Percentiles rank a stretch among this genome's conserved stretches.
Evolutionary conservation across 495 filamentous ascomycete genomes (phyloP).

Genomic region (Aspergillus funiculosus): DNA sequence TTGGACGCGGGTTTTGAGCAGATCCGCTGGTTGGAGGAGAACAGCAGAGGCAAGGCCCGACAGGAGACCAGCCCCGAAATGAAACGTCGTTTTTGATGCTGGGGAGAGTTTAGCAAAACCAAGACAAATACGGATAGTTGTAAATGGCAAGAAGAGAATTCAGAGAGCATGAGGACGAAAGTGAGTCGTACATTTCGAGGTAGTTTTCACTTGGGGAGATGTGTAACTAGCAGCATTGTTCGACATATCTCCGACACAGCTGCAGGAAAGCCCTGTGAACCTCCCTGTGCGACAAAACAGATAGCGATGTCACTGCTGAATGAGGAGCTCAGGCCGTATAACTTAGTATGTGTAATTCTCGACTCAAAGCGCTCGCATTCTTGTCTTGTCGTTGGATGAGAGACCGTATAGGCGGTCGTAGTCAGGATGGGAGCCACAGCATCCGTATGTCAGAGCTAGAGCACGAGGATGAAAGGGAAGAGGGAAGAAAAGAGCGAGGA

Average conservation of each 20-base stretch:
- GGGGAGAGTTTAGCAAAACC: too few species aligned
- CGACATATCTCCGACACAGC: conserved; percentile 24
- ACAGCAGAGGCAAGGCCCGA: conserved; percentile 83
- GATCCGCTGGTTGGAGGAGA: conserved; percentile 90
- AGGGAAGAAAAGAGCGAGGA: not conserved
- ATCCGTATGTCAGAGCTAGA: too few species aligned
- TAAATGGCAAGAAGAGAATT: not conserved
- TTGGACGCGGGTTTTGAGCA: conserved; percentile 93
- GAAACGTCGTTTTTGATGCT: conserved; percentile 57
- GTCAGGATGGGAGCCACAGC: too few species aligned
- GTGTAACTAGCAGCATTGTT: conserved; percentile 30
- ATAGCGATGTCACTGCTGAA: not conserved
- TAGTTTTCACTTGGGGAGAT: conserved; percentile 32
- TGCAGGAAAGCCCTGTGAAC: not conserved
- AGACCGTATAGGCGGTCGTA: too few species aligned
- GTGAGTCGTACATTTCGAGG: conserved; percentile 28
- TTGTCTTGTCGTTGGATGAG: too few species aligned
- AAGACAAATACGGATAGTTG: not conserved
- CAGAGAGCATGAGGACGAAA: not conserved
- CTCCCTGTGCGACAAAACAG: not conserved
- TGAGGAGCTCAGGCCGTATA: not conserved
- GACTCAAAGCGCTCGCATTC: too few species aligned
- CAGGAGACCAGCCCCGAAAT: conserved; percentile 82
- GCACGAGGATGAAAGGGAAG: not conserved
- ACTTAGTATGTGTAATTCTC: too few species aligned